Evolutionary conservation across 1,284 basidiomycete species (phyloP), one percentile per base, ranked within the genome.

Genomic region (Puccinia horiana): DNA sequence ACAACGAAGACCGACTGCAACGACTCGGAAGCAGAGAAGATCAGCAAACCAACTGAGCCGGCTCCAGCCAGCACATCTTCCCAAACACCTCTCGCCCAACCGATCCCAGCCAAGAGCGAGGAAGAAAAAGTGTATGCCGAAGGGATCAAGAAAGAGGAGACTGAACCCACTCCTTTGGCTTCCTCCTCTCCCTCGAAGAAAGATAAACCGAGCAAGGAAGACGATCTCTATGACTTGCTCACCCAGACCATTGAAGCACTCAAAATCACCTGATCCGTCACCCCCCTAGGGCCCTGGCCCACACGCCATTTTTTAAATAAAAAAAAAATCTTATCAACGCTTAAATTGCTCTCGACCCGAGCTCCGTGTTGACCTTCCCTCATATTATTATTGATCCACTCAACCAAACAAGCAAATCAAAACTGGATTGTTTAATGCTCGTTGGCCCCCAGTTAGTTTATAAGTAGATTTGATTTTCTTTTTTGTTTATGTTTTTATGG

Each of bases 181-280:
- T 61, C 73, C 32, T 73, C 69, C 0, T 75, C 73, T 16, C 49
- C 69, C 3, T 58, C 54, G 54, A 75, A 75, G 44, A 73, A 73
- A 26, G 73, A 61, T 9, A 58, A 61, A 11, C 52, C 54, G 37
- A 40, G 54, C 54, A 75, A 75, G 29, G 73, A 61, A 61, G 73
- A 75, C 37, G 73, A 54, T 29, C 37, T 75, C 2, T 75, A 75
- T 56, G 73, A 75, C 54, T 61, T 75, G 37, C 44, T 75, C 18
- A 75, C 73, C n/a, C 73, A 75, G 54, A 75, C 73, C 20, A 75
- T 75, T 26, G 73, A 75, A 61, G 73, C 73, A 6, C 44, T 75
- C 26, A 75, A 75, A 61, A 16, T 75, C 32, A 75, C 73, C 18
- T 56, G 73, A 75, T 75, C 23, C 52, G 23, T 18, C 32, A 49